Conservation (phyloP, 208 protist genomes). For the Trypanosoma mega region DNA sequence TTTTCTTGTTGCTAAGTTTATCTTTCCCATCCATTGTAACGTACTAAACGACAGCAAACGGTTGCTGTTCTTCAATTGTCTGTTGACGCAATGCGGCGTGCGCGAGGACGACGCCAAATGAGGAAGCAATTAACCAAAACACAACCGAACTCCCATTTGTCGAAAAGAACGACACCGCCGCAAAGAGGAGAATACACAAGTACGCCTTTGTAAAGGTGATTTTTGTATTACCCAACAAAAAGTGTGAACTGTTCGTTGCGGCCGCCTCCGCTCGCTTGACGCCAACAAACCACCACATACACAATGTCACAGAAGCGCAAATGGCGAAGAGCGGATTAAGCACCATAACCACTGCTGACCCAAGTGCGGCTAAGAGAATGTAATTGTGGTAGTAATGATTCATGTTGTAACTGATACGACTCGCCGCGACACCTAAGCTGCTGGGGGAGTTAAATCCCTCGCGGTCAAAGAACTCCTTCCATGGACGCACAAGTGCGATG, state of each 20-base stretch:
- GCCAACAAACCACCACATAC: slow-evolving; percentile 41
- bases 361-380: slow-evolving; percentile 58
- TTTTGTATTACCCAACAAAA: slow-evolving; percentile 15
- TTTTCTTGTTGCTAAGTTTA: no score
- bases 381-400: slow-evolving; percentile 84
- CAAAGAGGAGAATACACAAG: slow-evolving; percentile 40
- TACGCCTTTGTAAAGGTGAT: slow-evolving; percentile 60
- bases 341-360: slow-evolving; percentile 64
- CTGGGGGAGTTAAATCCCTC: slow-evolving; percentile 41
- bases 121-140: slow-evolving; percentile 5
- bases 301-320: slow-evolving; percentile 32
- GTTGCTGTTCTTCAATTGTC: background rate
- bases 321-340: slow-evolving; percentile 72
- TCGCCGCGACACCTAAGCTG: slow-evolving; percentile 50
- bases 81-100: background rate
- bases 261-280: slow-evolving; percentile 6
- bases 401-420: slow-evolving; percentile 56
- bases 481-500: slow-evolving; percentile 48
- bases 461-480: slow-evolving; percentile 74
- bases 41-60: background rate
- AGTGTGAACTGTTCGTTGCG: slow-evolving; percentile 22
- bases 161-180: slow-evolving; percentile 64
- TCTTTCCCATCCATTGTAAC: no score
- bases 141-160: slow-evolving; percentile 52
- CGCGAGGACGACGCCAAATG: background rate